These are phyloP conservation scores for Crithidia fasciculata DNA, from an alignment of 208 protist species.

Conservation along the genomic window DNA sequence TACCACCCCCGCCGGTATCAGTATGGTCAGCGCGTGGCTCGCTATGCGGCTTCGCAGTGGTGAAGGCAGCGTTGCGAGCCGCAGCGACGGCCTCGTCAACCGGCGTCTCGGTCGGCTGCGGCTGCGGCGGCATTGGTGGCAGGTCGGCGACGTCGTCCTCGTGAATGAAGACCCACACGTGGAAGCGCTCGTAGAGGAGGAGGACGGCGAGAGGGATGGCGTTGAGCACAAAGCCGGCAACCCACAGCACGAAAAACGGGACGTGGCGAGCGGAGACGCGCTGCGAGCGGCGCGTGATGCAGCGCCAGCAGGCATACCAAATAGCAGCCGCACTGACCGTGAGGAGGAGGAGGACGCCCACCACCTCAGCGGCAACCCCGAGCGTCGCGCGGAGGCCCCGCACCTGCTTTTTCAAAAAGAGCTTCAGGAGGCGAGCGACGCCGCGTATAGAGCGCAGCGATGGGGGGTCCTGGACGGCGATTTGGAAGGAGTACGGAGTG, in stretches of 20 bases:
- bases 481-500: conserved; percentile 22
- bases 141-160: conserved; percentile 26
- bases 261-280: neutral
- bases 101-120: neutral
- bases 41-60: neutral
- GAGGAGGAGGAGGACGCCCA: neutral
- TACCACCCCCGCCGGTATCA: neutral
- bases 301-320: conserved; percentile 6
- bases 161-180: conserved; percentile 23
- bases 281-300: neutral
- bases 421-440: neutral
- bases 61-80: conserved; percentile 20
- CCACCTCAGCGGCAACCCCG: conserved; percentile 1
- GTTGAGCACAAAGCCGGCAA: conserved; percentile 1
- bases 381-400: neutral
- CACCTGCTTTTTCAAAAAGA: conserved; percentile 6
- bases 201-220: conserved; percentile 5
- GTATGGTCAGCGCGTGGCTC: neutral
- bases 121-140: conserved; percentile 14
- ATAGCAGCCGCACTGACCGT: conserved; percentile 1
- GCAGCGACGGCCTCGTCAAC: conserved; percentile 7
- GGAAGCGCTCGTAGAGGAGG: conserved; percentile 17
- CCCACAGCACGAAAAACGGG: neutral
- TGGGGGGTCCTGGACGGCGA: conserved; percentile 14
- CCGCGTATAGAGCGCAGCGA: conserved; percentile 8